Percentiles rank a stretch among this genome's conserved stretches.
phyloP scores from a whole-genome alignment of 108 stramenopile species.

The Fistulifera solaris region DNA sequence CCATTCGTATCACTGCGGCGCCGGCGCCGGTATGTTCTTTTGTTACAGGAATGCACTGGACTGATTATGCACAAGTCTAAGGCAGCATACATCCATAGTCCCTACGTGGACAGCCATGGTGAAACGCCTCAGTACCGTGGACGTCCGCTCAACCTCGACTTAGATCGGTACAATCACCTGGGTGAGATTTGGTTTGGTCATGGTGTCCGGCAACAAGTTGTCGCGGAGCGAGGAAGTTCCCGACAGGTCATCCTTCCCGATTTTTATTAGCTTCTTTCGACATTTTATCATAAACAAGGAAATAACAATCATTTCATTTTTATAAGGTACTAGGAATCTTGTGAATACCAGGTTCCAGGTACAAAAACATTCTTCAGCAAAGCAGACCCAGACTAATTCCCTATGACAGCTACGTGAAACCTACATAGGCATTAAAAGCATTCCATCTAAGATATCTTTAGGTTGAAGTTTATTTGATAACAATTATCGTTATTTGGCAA shows the following conservation, averaged over 20 bases:
- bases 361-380: too few relatives aligned
- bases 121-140: constrained; percentile 81
- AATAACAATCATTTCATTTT: too few relatives aligned
- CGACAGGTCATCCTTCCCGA: constrained; percentile 62
- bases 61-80: constrained; percentile 78
- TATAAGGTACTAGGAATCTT: too few relatives aligned
- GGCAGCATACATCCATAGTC: constrained; percentile 86
- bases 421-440: too few relatives aligned
- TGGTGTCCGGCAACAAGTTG: constrained; percentile 46
- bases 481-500: too few relatives aligned
- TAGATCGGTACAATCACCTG: constrained; percentile 52
- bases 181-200: constrained; percentile 70
- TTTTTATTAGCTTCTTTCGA: constrained; percentile 54
- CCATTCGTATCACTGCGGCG: constrained; percentile 83
- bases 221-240: constrained; percentile 55
- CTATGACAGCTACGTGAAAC: too few relatives aligned
- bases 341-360: too few relatives aligned
- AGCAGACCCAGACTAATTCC: too few relatives aligned
- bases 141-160: constrained; percentile 68
- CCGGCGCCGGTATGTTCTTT: constrained; percentile 87
- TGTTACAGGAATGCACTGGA: constrained; percentile 86
- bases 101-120: constrained; percentile 90
- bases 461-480: too few relatives aligned
- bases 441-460: too few relatives aligned
- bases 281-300: too few relatives aligned